phyloP scores from a whole-genome alignment of 768 basidiomycete species.

The Rhodotorula sphaerocarpa region DNA sequence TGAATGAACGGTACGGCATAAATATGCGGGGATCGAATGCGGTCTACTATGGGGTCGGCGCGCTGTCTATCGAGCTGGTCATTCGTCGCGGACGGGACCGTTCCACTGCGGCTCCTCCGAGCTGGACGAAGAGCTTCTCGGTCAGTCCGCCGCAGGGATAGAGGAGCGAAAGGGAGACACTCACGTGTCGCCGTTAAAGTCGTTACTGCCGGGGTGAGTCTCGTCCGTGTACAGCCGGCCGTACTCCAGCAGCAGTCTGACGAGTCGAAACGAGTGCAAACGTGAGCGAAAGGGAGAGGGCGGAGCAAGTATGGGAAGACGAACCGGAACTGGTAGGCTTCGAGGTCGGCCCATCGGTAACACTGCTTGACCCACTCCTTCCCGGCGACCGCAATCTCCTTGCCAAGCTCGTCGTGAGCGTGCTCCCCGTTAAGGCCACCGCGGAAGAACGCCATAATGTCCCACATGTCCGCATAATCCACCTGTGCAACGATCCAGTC shows the following conservation, averaged over 20 bases:
- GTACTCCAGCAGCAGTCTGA: slow-evolving; percentile 36
- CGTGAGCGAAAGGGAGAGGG: too few species aligned
- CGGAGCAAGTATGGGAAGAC: neutral
- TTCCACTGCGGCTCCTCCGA: slow-evolving; percentile 1
- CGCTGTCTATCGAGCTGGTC: too few species aligned
- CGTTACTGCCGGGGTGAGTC: slow-evolving; percentile 32
- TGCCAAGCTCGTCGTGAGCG: slow-evolving; percentile 37
- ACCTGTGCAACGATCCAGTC: neutral
- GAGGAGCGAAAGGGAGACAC: neutral
- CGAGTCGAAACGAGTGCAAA: too few species aligned
- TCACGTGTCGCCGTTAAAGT: slow-evolving; percentile 32
- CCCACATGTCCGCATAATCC: slow-evolving; percentile 37
- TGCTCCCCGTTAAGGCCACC: slow-evolving; percentile 34
- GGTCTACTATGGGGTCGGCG: too few species aligned
- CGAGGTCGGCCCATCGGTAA: slow-evolving; percentile 36
- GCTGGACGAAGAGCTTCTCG: neutral
- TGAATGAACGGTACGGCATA: too few species aligned
- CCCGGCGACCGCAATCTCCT: slow-evolving; percentile 34
- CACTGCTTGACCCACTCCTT: slow-evolving; percentile 36
- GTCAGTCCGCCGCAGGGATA: too few species aligned
- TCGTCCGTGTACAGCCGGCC: slow-evolving; percentile 35
- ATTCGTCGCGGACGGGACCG: neutral
- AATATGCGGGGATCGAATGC: too few species aligned
- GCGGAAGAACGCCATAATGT: slow-evolving; percentile 38
- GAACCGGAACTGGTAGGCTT: slow-evolving; percentile 37